These are phyloP conservation scores for Diplodia seriata DNA, from an alignment of 2,329 filamentous ascomycete genomes.

Conservation along the genomic window DNA sequence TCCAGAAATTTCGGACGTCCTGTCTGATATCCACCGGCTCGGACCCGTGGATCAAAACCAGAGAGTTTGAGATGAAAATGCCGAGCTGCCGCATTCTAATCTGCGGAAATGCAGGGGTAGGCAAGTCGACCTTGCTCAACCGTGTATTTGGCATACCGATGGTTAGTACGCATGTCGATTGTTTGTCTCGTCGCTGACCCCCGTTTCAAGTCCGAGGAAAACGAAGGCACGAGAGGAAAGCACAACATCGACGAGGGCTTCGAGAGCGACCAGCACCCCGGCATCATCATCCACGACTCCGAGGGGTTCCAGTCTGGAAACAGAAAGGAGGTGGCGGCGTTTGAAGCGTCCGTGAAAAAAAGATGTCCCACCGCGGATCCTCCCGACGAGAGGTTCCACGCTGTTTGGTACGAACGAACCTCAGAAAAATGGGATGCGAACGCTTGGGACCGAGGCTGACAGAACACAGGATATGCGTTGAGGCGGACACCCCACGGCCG, in stretches of 20 bases:
- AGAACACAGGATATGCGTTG: background rate
- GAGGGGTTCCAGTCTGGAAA: background rate
- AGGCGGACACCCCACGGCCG: background rate
- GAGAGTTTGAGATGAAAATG: background rate
- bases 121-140: background rate
- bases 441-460: background rate
- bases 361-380: background rate
- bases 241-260: background rate
- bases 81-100: background rate
- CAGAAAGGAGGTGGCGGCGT: background rate
- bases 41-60: background rate
- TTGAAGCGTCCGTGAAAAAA: background rate
- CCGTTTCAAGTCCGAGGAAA: background rate
- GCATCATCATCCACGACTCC: conserved; percentile 2
- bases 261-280: background rate
- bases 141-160: background rate
- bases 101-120: background rate
- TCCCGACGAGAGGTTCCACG: background rate
- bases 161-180: background rate
- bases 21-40: background rate
- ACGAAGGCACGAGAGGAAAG: background rate
- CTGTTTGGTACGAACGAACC: background rate
- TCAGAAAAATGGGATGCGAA: no score
- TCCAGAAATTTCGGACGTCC: background rate
- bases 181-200: background rate